These are phyloP conservation scores for Beauveria australis DNA, from an alignment of 2,329 filamentous ascomycete species.

Conservation along the genomic window DNA sequence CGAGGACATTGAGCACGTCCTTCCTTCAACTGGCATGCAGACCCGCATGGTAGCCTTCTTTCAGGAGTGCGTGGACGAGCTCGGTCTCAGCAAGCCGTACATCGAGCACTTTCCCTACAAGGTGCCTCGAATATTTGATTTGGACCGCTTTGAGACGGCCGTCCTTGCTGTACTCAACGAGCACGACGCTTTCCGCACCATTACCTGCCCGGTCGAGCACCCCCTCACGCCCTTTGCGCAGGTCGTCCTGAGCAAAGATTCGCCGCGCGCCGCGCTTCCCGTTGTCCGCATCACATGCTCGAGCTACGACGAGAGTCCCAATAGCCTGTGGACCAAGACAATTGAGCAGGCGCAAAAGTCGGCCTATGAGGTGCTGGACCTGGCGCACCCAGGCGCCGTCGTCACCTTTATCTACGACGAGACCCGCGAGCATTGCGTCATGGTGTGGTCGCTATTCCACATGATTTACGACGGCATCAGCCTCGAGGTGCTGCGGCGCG, in stretches of 20 bases:
- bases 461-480: slow-evolving; percentile 18
- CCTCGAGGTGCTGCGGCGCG: slow-evolving; percentile 9
- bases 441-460: slow-evolving; percentile 27
- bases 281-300: slow-evolving; percentile 9
- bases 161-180: slow-evolving; percentile 8
- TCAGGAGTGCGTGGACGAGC: slow-evolving; percentile 7
- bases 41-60: slow-evolving; percentile 11
- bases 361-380: slow-evolving; percentile 5
- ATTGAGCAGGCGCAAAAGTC: slow-evolving; percentile 6
- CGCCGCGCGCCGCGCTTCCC: background rate
- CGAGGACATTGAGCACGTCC: slow-evolving; percentile 9
- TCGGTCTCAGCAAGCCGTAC: slow-evolving; percentile 4
- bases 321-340: slow-evolving; percentile 9
- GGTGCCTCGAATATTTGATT: slow-evolving; percentile 8
- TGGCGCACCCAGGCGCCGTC: slow-evolving; percentile 6
- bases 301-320: slow-evolving; percentile 3
- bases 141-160: slow-evolving; percentile 11
- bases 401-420: slow-evolving; percentile 10
- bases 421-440: slow-evolving; percentile 13
- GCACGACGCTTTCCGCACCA: slow-evolving; percentile 13
- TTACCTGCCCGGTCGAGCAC: slow-evolving; percentile 10
- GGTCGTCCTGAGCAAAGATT: slow-evolving; percentile 2
- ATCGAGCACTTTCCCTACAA: slow-evolving; percentile 13
- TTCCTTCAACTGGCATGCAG: slow-evolving; percentile 9
- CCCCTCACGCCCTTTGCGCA: slow-evolving; percentile 13